Evolutionary conservation across 805 yeast species (phyloP).

Genomic region (Monosporozyma yasuniensis): DNA sequence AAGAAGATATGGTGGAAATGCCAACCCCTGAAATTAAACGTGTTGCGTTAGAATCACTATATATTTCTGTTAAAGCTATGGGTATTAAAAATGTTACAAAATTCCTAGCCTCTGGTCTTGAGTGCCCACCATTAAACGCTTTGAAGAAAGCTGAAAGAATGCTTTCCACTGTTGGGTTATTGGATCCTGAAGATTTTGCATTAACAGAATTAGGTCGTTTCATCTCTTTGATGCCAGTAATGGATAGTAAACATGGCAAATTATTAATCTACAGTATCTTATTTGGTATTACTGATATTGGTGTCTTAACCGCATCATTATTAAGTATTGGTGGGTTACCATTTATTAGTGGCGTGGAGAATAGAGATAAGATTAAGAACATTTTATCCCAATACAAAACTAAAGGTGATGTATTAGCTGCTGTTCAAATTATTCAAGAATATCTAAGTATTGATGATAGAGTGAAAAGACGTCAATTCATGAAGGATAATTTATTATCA

Average conservation of each 20-base stretch:
- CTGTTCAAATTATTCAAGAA: constrained; percentile 47
- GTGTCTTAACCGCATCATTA: constrained; percentile 74
- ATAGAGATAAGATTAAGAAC: constrained; percentile 53
- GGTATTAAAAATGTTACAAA: constrained; percentile 63
- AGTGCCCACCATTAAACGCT: constrained; percentile 53
- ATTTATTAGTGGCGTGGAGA: constrained; percentile 52
- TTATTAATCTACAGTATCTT: constrained; percentile 69
- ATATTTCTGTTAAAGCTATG: constrained; percentile 80
- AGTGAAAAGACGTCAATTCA: constrained; percentile 33
- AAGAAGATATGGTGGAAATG: constrained; percentile 48
- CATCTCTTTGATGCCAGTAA: constrained; percentile 70
- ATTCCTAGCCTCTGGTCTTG: constrained; percentile 69
- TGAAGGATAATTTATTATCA: constrained; percentile 53
- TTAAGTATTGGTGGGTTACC: constrained; percentile 61
- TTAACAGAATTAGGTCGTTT: constrained; percentile 75
- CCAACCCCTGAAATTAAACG: constrained; percentile 88
- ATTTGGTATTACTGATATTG: constrained; percentile 70
- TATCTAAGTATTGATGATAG: constrained; percentile 33
- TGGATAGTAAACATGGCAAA: constrained; percentile 79
- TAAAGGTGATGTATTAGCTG: constrained; percentile 69
- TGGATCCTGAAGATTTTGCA: constrained; percentile 35
- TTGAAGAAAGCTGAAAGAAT: constrained; percentile 34
- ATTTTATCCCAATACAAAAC: constrained; percentile 26
- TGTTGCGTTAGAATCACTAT: constrained; percentile 73
- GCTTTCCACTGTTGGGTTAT: constrained; percentile 66